Conservation (phyloP, 2,329 filamentous ascomycete species). For the Alternaria sp. region DNA sequence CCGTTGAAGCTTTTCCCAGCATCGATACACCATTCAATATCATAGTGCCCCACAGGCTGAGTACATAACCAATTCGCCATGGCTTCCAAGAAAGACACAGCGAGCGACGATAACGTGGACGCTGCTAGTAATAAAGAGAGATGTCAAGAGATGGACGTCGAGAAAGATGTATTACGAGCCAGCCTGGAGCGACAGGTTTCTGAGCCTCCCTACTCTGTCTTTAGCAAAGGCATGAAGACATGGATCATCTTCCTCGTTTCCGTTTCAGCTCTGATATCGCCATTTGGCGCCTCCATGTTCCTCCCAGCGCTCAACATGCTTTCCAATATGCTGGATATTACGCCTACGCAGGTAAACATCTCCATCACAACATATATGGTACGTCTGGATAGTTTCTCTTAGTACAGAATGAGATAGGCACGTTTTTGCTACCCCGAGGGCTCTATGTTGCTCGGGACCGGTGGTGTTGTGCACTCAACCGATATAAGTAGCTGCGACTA, state of each 20-base stretch:
- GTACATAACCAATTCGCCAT: conserved; percentile 1
- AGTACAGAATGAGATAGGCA: neutral
- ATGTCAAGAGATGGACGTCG: conserved; percentile 23
- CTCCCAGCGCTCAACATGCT: conserved; percentile 49
- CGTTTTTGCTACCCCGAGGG: neutral
- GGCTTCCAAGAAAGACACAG: neutral
- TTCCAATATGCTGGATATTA: conserved; percentile 53
- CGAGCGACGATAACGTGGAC: conserved; percentile 4
- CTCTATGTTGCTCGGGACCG: neutral
- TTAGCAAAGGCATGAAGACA: conserved; percentile 52
- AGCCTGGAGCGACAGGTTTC: conserved; percentile 34
- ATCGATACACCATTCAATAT: neutral
- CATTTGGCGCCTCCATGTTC: conserved; percentile 53
- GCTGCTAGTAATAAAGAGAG: neutral
- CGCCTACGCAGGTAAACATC: conserved; percentile 58
- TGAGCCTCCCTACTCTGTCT: conserved; percentile 44
- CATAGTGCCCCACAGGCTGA: neutral
- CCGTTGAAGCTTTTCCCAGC: neutral
- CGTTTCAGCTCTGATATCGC: conserved; percentile 59
- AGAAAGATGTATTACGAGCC: conserved; percentile 21
- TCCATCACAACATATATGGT: conserved; percentile 62
- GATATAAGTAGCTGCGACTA: conserved; percentile 9
- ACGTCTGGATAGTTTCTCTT: neutral
- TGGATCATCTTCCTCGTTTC: conserved; percentile 61
- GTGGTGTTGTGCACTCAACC: neutral